Base-by-base conservation (phyloP, 2,329 filamentous ascomycete genomes). In the Hypoxylon sp. region DNA sequence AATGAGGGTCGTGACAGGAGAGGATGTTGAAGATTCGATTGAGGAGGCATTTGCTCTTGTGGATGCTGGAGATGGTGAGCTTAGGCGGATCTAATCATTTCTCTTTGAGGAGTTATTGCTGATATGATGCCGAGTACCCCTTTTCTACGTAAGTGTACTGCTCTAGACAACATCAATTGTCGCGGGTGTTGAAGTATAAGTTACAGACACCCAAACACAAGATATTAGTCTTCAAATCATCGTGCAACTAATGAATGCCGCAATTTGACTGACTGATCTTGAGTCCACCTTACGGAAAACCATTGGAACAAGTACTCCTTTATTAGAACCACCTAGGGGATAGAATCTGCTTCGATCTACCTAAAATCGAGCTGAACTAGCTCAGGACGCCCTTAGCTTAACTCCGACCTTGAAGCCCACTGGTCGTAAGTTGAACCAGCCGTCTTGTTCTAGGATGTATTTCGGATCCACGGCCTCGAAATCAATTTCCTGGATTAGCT, bases 401-500 rank as follows among this genome's bases (percentile, higher is more conserved):
- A 83, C 81, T 75, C 77, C 82, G 52, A 83, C 81, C 19, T 75
- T 71, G 46, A 87, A 84, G 13, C 79, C 81, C 47, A 84, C 74
- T 0, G 86, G 86, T 68, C 84, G 77, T 3, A 86, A 73, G 55
- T 86, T 86, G 70, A 88, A 88, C 82, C 86, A 82, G 13, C 87
- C 82, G 70, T 88, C 80, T 77, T 83, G 78, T 60, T 80, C 78
- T 59, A 85, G 59, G 72, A 79, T 70, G 53, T 84, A 86, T 0
- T 62, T 72, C 2, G 77, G 73, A 51, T 85, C 79, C 13, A 70
- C 82, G 66, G 79, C 73, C 72, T 83, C 82, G 67, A 86, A 85
- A 53, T 86, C 83, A 0, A 86, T 65, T 55, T 83, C 80, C 61
- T 75, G 74, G 58, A 86, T 78, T 71, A 86, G 71, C 77, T 77